Conservation (phyloP, 176 grass and related monocot genomes). For the Pharus latifolius region DNA sequence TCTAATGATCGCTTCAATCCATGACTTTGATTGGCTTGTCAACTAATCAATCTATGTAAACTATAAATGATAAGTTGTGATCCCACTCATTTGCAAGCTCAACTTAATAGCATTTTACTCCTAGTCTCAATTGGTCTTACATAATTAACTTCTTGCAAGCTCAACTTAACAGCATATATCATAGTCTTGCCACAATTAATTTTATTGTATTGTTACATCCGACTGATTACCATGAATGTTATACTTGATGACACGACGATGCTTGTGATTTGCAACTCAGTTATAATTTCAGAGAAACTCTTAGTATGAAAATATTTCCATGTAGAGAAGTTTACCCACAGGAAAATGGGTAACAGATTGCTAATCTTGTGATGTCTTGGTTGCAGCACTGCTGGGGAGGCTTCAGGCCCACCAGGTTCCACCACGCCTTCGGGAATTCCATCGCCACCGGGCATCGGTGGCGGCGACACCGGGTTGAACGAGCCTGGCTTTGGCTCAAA, state of each 20-base stretch:
- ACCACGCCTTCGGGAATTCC: not conserved
- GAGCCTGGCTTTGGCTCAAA: conserved; percentile 9
- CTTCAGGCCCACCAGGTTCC: conserved; percentile 9
- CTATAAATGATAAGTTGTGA: not conserved
- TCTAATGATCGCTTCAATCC: not conserved
- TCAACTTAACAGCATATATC: too few species aligned
- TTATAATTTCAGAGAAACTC: too few species aligned
- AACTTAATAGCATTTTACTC: too few species aligned
- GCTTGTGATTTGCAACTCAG: too few species aligned
- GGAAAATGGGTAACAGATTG: not conserved
- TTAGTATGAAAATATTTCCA: too few species aligned
- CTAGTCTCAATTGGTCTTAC: too few species aligned
- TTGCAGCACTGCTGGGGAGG: conserved; percentile 21
- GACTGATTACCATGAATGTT: too few species aligned
- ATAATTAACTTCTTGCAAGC: too few species aligned
- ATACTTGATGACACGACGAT: too few species aligned
- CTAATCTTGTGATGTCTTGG: not conserved
- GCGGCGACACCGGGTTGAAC: not conserved
- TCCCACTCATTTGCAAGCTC: not conserved
- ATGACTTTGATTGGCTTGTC: not conserved
- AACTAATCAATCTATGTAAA: not conserved
- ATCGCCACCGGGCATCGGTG: conserved; percentile 3
- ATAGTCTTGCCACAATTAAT: too few species aligned
- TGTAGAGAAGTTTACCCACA: not conserved
- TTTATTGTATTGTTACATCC: too few species aligned